Evolutionary conservation across 1,284 basidiomycete species (phyloP).

Genomic region (Volvariella surrecta): DNA sequence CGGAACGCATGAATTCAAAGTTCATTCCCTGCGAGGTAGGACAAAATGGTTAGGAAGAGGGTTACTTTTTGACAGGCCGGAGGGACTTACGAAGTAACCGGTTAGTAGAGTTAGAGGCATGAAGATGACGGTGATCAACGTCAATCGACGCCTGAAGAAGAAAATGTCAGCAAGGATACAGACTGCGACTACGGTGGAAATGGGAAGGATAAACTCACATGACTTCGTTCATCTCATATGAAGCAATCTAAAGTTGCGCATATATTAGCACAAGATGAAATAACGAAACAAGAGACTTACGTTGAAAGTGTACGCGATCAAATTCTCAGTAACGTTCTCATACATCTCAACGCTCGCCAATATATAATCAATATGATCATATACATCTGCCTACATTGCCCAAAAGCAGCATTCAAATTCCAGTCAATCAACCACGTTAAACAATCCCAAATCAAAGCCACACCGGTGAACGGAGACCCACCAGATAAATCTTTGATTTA

Average conservation of each 20-base stretch:
- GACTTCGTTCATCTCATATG: conserved; percentile 64
- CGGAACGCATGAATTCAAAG: conserved; percentile 44
- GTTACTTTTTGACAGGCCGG: not conserved
- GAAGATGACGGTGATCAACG: conserved; percentile 59
- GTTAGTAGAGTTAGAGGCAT: conserved; percentile 62
- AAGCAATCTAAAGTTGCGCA: conserved; percentile 37
- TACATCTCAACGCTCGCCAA: conserved; percentile 62
- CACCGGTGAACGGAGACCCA: conserved; percentile 22
- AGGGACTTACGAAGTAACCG: conserved; percentile 52
- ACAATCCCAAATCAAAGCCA: not conserved
- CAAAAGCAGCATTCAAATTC: not conserved
- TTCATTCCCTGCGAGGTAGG: conserved; percentile 52
- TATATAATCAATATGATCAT: conserved; percentile 65
- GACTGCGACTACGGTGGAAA: not conserved
- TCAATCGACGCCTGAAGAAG: conserved; percentile 30
- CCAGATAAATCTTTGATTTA: conserved; percentile 61
- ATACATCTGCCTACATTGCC: conserved; percentile 46
- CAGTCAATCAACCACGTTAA: not conserved
- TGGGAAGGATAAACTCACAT: conserved; percentile 41
- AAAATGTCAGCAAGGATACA: conserved; percentile 3
- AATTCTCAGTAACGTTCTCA: conserved; percentile 54
- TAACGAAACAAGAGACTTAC: conserved; percentile 10
- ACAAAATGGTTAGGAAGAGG: not conserved
- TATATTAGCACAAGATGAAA: not conserved
- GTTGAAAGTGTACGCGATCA: conserved; percentile 57